Percentiles rank a stretch among this genome's conserved stretches.
phyloP scores from a whole-genome alignment of 352 stramenopile species.

The Phytophthora rubi region DNA sequence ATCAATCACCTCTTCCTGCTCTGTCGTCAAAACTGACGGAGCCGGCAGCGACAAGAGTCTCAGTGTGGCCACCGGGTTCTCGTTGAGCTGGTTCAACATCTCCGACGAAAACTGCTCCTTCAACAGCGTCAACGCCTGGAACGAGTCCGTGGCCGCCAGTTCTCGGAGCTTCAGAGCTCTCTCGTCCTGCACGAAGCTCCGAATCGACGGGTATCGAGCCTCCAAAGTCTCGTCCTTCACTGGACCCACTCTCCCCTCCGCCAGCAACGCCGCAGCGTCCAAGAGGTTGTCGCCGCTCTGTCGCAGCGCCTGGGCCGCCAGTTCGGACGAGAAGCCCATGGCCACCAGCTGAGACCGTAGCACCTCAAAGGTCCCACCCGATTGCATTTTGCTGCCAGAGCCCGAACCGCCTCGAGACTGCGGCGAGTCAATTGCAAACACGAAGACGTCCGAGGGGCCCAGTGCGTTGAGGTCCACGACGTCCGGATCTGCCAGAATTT shows the following conservation, averaged over 20 bases:
- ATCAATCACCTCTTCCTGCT: conserved; percentile 19
- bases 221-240: not conserved
- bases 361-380: conserved; percentile 15
- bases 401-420: not conserved
- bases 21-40: not conserved
- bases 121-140: conserved; percentile 57
- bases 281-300: conserved; percentile 41
- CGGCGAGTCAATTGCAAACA: conserved; percentile 54
- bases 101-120: conserved; percentile 53
- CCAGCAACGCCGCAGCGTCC: conserved; percentile 49
- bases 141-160: conserved; percentile 38
- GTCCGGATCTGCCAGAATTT: conserved; percentile 66
- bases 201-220: conserved; percentile 18
- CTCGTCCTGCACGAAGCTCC: conserved; percentile 24
- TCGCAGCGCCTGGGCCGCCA: conserved; percentile 39
- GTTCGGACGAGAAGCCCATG: conserved; percentile 59
- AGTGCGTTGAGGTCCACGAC: conserved; percentile 65
- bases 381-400: conserved; percentile 22
- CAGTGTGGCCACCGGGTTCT: conserved; percentile 51
- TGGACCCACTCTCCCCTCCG: conserved; percentile 17
- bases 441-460: conserved; percentile 60
- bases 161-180: conserved; percentile 39
- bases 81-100: conserved; percentile 48
- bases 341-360: conserved; percentile 52
- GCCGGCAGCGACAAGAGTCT: conserved; percentile 35